phyloP scores from a whole-genome alignment of 208 protist genomes.

The Tetramitus jugosus region DNA sequence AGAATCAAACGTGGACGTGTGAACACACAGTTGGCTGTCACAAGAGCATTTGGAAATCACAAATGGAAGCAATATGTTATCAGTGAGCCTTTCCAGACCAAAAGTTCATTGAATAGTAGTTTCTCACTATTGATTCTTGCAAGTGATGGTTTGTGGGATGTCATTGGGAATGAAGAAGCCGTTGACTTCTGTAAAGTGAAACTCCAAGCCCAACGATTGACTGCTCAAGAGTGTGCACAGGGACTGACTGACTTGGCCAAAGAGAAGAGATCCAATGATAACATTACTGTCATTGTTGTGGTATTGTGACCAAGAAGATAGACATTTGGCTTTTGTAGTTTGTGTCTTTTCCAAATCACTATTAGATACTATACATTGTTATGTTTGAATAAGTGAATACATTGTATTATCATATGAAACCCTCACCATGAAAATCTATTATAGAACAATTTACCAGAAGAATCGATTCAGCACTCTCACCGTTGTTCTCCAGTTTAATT shows the following conservation, averaged over 20 bases:
- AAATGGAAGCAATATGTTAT: not conserved
- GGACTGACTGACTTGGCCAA: not conserved
- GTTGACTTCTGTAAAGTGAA: no score
- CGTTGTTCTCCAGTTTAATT: no score
- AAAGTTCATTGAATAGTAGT: not conserved
- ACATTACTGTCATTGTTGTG: slow-evolving; percentile 20
- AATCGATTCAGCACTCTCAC: no score
- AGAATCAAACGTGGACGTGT: not conserved
- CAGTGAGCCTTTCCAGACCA: not conserved
- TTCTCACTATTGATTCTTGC: not conserved
- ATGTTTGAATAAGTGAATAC: no score
- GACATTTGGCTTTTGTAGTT: no score
- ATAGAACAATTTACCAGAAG: no score
- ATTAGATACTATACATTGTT: no score
- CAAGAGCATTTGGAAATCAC: not conserved
- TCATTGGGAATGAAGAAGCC: slow-evolving; percentile 7
- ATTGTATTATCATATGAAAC: no score
- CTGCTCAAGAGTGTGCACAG: not conserved
- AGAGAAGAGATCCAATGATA: not conserved
- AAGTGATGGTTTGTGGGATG: not conserved
- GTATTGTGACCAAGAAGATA: slow-evolving; percentile 1
- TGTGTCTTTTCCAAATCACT: no score
- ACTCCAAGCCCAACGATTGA: not conserved
- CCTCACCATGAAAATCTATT: no score
- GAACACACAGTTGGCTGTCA: not conserved